phyloP scores from a whole-genome alignment of 2,329 filamentous ascomycete species.

The Aspergillus pseudoviridinutans region DNA sequence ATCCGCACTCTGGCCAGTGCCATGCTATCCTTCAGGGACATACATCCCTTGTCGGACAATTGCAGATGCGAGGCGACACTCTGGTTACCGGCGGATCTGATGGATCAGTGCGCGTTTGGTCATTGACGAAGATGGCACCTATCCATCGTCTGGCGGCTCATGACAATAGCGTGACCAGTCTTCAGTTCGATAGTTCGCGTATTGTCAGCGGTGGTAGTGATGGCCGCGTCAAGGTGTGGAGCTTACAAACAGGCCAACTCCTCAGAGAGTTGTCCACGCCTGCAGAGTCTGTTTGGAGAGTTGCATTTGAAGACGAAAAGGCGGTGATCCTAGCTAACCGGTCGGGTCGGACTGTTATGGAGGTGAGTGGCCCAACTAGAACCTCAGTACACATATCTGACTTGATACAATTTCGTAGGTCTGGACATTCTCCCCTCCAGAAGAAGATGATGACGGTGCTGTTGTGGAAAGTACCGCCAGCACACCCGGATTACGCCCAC shows the following conservation, averaged over 20 bases:
- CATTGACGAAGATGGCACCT: constrained; percentile 79
- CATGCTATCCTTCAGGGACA: constrained; percentile 93
- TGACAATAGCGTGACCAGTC: constrained; percentile 95
- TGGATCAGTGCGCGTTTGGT: constrained; percentile 95
- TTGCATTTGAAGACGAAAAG: constrained; percentile 97
- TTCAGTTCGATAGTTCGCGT: constrained; percentile 93
- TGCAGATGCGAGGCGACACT: constrained; percentile 92
- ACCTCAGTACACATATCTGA: constrained; percentile 3
- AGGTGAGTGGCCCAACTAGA: constrained; percentile 56
- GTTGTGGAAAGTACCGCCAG: constrained; percentile 31
- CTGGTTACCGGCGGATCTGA: constrained; percentile 95
- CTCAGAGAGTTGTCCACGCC: constrained; percentile 88
- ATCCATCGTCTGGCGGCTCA: constrained; percentile 94
- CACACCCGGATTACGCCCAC: constrained; percentile 26
- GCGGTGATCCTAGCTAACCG: constrained; percentile 92
- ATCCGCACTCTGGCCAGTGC: constrained; percentile 80
- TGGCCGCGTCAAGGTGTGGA: constrained; percentile 98
- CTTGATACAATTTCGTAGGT: constrained; percentile 55
- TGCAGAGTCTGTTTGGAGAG: constrained; percentile 93
- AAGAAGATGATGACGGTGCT: constrained; percentile 26
- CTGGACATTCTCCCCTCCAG: constrained; percentile 79
- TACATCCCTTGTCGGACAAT: constrained; percentile 90
- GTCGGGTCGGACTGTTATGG: constrained; percentile 87
- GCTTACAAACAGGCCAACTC: constrained; percentile 82
- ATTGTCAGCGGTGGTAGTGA: constrained; percentile 96